phyloP scores from a whole-genome alignment of 768 basidiomycete species.

The Suillus discolor region DNA sequence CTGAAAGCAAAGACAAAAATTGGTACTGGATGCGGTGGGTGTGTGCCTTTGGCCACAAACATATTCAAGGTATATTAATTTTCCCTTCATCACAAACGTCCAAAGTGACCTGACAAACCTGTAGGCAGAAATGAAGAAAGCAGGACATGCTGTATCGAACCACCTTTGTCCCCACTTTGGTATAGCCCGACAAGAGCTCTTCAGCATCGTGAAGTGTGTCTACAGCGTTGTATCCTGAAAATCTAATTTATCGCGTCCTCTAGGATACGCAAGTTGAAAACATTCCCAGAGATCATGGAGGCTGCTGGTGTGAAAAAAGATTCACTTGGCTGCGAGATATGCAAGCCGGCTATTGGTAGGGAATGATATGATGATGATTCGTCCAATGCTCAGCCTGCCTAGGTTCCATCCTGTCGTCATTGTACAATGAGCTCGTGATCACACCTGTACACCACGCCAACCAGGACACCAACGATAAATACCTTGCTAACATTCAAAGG shows the following conservation, averaged over 20 bases:
- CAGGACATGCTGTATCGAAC: constrained; percentile 58
- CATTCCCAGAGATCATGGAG: constrained; percentile 56
- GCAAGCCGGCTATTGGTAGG: constrained; percentile 66
- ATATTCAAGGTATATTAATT: constrained; percentile 36
- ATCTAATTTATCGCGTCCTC: neutral
- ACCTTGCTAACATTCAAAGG: constrained; percentile 72
- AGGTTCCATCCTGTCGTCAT: constrained; percentile 45
- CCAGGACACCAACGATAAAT: constrained; percentile 74
- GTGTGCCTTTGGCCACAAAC: constrained; percentile 55
- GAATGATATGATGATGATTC: neutral
- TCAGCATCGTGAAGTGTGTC: constrained; percentile 55
- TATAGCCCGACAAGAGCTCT: constrained; percentile 66
- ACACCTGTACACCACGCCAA: constrained; percentile 63
- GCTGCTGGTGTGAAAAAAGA: constrained; percentile 47
- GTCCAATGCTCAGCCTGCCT: neutral
- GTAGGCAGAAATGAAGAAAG: constrained; percentile 67
- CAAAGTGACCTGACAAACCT: constrained; percentile 24
- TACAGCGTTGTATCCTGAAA: neutral
- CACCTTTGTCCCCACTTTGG: constrained; percentile 68
- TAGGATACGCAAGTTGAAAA: constrained; percentile 60
- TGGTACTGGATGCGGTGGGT: constrained; percentile 76
- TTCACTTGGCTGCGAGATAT: constrained; percentile 70
- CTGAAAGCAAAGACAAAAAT: constrained; percentile 70
- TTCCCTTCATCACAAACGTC: neutral
- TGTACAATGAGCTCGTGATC: constrained; percentile 69